These are phyloP conservation scores for Pittosporum tobira DNA, from an alignment of 129 eudicot genomes.

Conservation along the genomic window DNA sequence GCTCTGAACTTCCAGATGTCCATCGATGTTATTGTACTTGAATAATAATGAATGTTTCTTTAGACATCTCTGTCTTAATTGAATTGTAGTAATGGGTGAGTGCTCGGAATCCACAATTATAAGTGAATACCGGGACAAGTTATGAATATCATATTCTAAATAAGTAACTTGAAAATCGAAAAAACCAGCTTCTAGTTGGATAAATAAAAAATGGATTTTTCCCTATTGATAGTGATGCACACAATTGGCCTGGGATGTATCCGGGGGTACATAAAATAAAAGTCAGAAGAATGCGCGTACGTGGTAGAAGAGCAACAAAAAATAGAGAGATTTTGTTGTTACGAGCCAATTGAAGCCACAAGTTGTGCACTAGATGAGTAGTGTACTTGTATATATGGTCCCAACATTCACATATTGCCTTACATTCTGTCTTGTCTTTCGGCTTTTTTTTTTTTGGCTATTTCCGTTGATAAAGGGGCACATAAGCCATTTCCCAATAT, in stretches of 20 bases:
- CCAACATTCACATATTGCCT: background rate
- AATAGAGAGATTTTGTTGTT: background rate
- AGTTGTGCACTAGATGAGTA: background rate
- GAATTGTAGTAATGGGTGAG: background rate
- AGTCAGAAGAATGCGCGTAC: background rate
- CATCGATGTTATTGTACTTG: background rate
- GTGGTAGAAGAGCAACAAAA: background rate
- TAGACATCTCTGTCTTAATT: background rate
- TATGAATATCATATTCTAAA: too few species aligned
- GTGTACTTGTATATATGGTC: too few species aligned
- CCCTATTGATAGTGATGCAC: too few species aligned
- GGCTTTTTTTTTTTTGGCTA: background rate
- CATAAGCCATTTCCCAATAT: slow-evolving; percentile 6
- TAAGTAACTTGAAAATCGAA: too few species aligned
- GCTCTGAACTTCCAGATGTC: slow-evolving; percentile 3
- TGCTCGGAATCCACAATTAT: background rate
- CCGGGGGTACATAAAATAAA: background rate
- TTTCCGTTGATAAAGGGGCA: slow-evolving; percentile 4
- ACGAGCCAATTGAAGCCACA: background rate
- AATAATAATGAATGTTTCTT: slow-evolving; percentile 1
- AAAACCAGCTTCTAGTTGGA: too few species aligned
- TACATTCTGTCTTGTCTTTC: background rate
- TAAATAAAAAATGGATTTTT: too few species aligned
- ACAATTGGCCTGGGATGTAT: too few species aligned
- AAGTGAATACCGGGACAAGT: too few species aligned